Percentiles rank a stretch among this genome's conserved stretches.
These are phyloP conservation scores for Colletotrichum somersetense DNA, from an alignment of 2,329 filamentous ascomycete species.

Conservation along the genomic window DNA sequence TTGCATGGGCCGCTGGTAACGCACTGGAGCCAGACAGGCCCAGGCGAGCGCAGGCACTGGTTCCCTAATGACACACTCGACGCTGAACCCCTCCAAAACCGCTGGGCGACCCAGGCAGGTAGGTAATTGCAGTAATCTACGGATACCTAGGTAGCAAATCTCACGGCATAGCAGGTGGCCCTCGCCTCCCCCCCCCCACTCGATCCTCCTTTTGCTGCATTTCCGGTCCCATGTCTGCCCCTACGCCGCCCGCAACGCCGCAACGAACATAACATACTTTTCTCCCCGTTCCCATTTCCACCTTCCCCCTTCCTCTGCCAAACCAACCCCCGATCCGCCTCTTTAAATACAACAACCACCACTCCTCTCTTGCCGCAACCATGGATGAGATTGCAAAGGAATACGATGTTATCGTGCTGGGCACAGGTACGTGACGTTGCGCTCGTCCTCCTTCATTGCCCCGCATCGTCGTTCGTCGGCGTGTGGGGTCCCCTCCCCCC, in stretches of 20 bases:
- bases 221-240: constrained; percentile 38
- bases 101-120: neutral
- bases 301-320: constrained; percentile 28
- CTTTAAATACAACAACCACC: constrained; percentile 10
- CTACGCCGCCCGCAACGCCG: constrained; percentile 31
- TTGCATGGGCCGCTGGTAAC: constrained; percentile 31
- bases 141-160: constrained; percentile 9
- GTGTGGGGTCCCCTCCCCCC: constrained; percentile 37
- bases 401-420: constrained; percentile 98
- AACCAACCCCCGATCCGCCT: constrained; percentile 24
- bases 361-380: constrained; percentile 51
- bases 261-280: constrained; percentile 30
- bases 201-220: constrained; percentile 39
- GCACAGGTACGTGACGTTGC: constrained; percentile 79
- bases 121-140: constrained; percentile 16
- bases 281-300: constrained; percentile 25
- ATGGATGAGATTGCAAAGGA: constrained; percentile 99
- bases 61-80: constrained; percentile 39
- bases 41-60: constrained; percentile 32
- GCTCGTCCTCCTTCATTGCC: constrained; percentile 44
- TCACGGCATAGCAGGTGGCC: constrained; percentile 32
- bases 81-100: constrained; percentile 38
- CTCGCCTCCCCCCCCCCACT: constrained; percentile 27
- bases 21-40: constrained; percentile 37
- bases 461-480: constrained; percentile 45